These are phyloP conservation scores for Mucor plumbeus DNA, from an alignment of 371 early-diverging fungal species.

Conservation along the genomic window DNA sequence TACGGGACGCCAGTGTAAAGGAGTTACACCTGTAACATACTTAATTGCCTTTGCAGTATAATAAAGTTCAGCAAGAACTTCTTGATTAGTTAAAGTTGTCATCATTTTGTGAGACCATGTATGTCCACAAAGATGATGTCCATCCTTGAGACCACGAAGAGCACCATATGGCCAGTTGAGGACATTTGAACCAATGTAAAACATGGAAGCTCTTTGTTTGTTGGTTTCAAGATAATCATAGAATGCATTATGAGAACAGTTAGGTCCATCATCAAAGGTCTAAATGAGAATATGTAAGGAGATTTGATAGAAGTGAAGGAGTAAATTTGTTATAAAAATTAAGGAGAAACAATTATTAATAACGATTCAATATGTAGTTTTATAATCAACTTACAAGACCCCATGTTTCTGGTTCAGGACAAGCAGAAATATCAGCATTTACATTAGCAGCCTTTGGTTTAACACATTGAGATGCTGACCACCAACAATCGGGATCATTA, in stretches of 20 bases:
- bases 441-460: constrained; percentile 41
- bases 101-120: constrained; percentile 64
- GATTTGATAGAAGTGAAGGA: neutral
- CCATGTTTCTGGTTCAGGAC: constrained; percentile 52
- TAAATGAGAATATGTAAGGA: constrained; percentile 23
- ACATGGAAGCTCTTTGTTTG: constrained; percentile 60
- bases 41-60: constrained; percentile 59
- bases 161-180: constrained; percentile 59
- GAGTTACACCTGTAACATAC: constrained; percentile 59
- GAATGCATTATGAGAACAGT: constrained; percentile 54
- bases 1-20: constrained; percentile 65
- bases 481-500: constrained; percentile 57
- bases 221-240: constrained; percentile 53
- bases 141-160: constrained; percentile 52
- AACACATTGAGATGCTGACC: constrained; percentile 49
- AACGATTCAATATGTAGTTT: constrained; percentile 6
- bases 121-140: constrained; percentile 55
- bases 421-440: constrained; percentile 42
- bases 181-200: constrained; percentile 60
- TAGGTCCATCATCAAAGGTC: constrained; percentile 62
- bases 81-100: constrained; percentile 56
- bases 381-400: constrained; percentile 39
- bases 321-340: neutral
- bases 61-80: constrained; percentile 61
- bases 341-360: constrained; percentile 11